Base-by-base conservation (phyloP, 371 early-diverging fungal genomes). In the Lichtheimia hyalospora region DNA sequence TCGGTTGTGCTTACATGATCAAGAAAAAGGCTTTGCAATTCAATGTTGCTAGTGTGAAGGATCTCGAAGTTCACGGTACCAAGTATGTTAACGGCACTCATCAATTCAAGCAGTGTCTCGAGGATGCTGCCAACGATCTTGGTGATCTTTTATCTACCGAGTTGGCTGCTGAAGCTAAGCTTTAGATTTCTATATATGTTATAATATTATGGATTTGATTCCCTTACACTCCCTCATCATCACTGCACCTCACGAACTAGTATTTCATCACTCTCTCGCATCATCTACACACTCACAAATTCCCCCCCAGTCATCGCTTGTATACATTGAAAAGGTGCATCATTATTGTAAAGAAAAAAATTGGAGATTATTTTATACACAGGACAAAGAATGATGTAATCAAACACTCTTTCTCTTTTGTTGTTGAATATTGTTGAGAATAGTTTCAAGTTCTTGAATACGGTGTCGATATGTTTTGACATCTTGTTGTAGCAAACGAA, bases 1-100 rank as follows among this genome's bases (percentile, higher is more conserved):
- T 90, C 71, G 96, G 96, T 50, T 71, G 89, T 65, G 96, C 97
- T 20, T 98, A 98, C 82, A 94, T 94, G 89, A 86, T 97, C 75
- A 94, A 93, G 77, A 81, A 86, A 57, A 80, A 89, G 62, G 74
- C 86, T 51, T 68, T 97, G 52, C 87, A 92, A 61, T 91, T 97
- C 79, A 96, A 95, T 69, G 80, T 96, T 44, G 90, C 92, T 4
- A 85, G 88, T 49, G 77, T 82, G 16, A 73, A 77, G 50, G 71
- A 76, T 58, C 62, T 86, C 28, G 79, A 76, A 18, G 83, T 81
- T 12, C 71, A 71, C 39, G 78, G 76, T 18, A 73, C 65, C 40
- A 63, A 71, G 52, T 73, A 73, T 40, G 54, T 70, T 18, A 70
- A 68, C 16, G 81, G 72, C 34, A 75, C 84, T n/a, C 62, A 70